Percentiles rank a stretch among this genome's conserved stretches.
phyloP scores from a whole-genome alignment of 2,329 filamentous ascomycete species.

The Calycina herbarum region DNA sequence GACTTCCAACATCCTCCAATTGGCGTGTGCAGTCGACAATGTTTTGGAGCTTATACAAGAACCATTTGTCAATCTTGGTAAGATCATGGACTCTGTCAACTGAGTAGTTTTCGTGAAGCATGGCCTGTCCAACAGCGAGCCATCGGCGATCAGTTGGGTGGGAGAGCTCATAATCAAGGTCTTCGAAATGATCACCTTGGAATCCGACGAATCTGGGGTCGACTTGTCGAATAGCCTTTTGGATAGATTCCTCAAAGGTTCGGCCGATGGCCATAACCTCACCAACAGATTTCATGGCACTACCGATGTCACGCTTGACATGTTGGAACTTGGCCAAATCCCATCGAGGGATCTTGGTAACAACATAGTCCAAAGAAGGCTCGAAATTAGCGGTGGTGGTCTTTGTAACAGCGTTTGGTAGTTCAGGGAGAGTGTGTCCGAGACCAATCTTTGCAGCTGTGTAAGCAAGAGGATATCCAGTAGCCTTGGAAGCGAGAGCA shows the following conservation, averaged over 20 bases:
- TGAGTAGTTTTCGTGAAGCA: conserved; percentile 95
- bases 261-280: conserved; percentile 99
- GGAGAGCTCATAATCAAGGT: conserved; percentile 83
- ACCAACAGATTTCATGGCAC: conserved; percentile 97
- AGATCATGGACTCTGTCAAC: conserved; percentile 90
- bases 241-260: conserved; percentile 98
- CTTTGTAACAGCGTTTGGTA: conserved; percentile 97
- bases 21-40: conserved; percentile 88
- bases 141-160: conserved; percentile 96
- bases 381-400: conserved; percentile 99
- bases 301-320: conserved; percentile 95
- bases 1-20: conserved; percentile 78
- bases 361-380: conserved; percentile 94
- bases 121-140: conserved; percentile 95
- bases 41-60: conserved; percentile 97
- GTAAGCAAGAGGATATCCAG: conserved; percentile 94
- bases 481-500: conserved; percentile 95
- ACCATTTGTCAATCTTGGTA: conserved; percentile 99
- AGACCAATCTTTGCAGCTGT: conserved; percentile 98
- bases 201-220: conserved; percentile 90
- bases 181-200: conserved; percentile 92
- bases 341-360: conserved; percentile 98
- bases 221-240: conserved; percentile 97
- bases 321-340: conserved; percentile 99
- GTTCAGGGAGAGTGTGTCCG: conserved; percentile 89